Percentiles rank a stretch among this genome's conserved stretches.
phyloP scores from a whole-genome alignment of 306 rosid genomes.

The Rubus idaeus region DNA sequence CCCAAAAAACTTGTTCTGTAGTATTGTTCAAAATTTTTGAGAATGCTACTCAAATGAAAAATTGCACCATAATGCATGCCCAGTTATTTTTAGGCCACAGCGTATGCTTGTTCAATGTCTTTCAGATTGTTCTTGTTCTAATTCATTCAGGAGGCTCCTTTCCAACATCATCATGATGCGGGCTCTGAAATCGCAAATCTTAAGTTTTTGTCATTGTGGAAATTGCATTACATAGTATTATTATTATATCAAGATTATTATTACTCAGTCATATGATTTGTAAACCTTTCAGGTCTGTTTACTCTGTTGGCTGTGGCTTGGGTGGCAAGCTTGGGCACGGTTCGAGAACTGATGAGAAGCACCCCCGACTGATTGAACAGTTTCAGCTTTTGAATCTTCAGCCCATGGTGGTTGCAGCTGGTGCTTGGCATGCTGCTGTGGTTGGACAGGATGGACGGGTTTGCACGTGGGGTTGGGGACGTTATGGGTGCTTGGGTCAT shows the following conservation, averaged over 20 bases:
- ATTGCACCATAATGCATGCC: not conserved
- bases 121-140: not conserved
- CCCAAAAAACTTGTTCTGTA: no score
- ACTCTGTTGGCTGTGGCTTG: constrained; percentile 96
- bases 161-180: not conserved
- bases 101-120: not conserved
- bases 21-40: not conserved
- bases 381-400: constrained; percentile 71
- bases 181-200: not conserved
- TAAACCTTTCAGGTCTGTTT: constrained; percentile 69
- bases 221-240: constrained; percentile 3
- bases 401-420: constrained; percentile 86
- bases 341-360: constrained; percentile 73
- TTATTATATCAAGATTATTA: not conserved
- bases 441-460: constrained; percentile 93
- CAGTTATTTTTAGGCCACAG: not conserved
- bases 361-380: constrained; percentile 76
- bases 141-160: not conserved
- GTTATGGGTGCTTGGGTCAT: constrained; percentile 94
- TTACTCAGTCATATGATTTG: constrained; percentile 15
- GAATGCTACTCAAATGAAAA: not conserved
- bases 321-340: constrained; percentile 99
- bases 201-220: not conserved
- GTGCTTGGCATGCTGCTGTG: constrained; percentile 99
- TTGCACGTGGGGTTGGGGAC: constrained; percentile 99